phyloP scores from a whole-genome alignment of 352 stramenopile genomes.

The Phytophthora sp. region DNA sequence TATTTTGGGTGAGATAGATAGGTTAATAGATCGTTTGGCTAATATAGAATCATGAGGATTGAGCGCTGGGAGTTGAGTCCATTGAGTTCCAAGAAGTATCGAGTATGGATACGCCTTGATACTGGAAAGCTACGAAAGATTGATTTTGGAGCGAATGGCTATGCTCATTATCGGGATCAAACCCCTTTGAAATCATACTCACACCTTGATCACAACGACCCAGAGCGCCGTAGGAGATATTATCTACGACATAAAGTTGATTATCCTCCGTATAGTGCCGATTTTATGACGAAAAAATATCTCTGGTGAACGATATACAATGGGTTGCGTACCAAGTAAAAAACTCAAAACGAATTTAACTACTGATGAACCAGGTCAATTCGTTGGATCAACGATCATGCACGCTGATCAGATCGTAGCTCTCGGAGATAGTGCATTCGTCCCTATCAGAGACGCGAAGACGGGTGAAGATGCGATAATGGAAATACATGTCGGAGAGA shows the following conservation, averaged over 20 bases:
- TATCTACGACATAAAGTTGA: not conserved
- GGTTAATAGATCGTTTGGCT: not conserved
- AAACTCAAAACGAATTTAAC: not conserved
- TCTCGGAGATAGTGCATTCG: constrained; percentile 5
- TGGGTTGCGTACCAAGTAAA: not conserved
- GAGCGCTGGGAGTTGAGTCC: not conserved
- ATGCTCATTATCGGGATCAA: not conserved
- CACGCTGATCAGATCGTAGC: constrained; percentile 11
- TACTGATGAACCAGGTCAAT: not conserved
- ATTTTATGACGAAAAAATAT: not conserved
- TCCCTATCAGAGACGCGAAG: constrained; percentile 1
- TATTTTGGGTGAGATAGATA: constrained; percentile 3
- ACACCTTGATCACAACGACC: not conserved
- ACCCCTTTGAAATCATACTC: not conserved
- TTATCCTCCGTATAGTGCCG: not conserved
- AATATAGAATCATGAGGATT: too few species aligned
- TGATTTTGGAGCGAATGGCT: not conserved
- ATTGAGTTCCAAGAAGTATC: not conserved
- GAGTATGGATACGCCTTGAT: not conserved
- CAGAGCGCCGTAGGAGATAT: not conserved
- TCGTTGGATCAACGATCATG: constrained; percentile 14
- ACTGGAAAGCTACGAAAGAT: too few species aligned
- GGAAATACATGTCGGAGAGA: not conserved
- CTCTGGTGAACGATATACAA: constrained; percentile 3
- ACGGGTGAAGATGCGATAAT: not conserved